Base-by-base conservation (phyloP, 495 filamentous ascomycete species). In the Tuber borchii region DNA sequence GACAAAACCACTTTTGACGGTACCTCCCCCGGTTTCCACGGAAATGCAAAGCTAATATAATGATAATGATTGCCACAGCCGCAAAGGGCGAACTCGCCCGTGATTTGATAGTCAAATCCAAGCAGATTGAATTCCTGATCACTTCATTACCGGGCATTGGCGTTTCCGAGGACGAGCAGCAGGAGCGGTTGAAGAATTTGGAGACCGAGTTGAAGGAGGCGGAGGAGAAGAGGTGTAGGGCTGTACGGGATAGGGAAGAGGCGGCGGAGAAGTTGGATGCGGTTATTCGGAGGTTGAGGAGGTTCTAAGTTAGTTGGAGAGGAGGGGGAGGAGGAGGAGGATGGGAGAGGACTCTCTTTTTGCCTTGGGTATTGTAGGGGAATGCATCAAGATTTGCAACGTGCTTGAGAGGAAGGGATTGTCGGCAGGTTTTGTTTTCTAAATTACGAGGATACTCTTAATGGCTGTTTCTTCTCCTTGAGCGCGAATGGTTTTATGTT, bases 71-170 rank as follows among this genome's bases (percentile, higher is more conserved):
- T 44, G 26, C 40, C 83, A 87, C 87, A 56, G 87, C 87, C 14
- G 89, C 91, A 16, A 90, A 96, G 82, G 84, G 88, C 46, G 94
- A 99, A 83, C 87, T 99, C 31, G 93, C 93, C 26, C 90, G 90
- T 20, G 95, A 97, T 81, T 86, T 99, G 0, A 91, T 99, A 72
- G 84, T 93, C 74, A 94, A 97, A 84, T 92, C 95, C 79, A 93
- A 97, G 86, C 94, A 97, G 88, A 95, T 98, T 79, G 95, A 99
- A 85, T 86, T 89, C 39, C 84, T 99, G 74, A 93, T 97, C 77
- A 90, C 88, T 3, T 87, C 88, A 22, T 85, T 99, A n/a, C 95
- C 95, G 0, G 95, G 95, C 0, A 89, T 97, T 70, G 92, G 92
- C 26, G 91, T 90, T 68, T 95, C 91, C 76, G 91, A 96, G 86